These are phyloP conservation scores for Apiotrichum brassicae DNA, from an alignment of 1,284 basidiomycete species.

Conservation along the genomic window DNA sequence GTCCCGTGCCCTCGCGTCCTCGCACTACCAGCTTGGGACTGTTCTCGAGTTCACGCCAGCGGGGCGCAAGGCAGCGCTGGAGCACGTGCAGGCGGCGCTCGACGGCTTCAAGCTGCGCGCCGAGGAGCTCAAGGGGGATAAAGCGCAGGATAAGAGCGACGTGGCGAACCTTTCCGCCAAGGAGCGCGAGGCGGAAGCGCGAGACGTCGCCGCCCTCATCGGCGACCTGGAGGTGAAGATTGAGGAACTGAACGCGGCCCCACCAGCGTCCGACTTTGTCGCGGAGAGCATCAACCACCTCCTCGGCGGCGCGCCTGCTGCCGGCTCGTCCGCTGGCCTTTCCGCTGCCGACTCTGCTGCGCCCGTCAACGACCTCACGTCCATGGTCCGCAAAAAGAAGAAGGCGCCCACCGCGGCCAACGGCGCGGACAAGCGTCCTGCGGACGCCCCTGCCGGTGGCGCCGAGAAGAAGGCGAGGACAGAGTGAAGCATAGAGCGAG, in stretches of 20 bases:
- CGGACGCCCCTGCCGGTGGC: constrained; percentile 45
- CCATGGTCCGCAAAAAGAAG: constrained; percentile 73
- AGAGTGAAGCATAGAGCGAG: constrained; percentile 40
- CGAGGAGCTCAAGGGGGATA: constrained; percentile 52
- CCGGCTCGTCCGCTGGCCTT: constrained; percentile 3
- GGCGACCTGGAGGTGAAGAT: constrained; percentile 79
- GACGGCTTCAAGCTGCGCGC: constrained; percentile 66
- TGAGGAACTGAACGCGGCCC: constrained; percentile 75
- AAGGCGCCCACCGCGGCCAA: constrained; percentile 8
- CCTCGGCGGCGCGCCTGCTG: constrained; percentile 48
- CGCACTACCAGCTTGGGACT: constrained; percentile 82
- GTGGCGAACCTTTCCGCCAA: constrained; percentile 53
- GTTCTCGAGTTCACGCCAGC: constrained; percentile 72
- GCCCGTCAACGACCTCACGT: constrained; percentile 69
- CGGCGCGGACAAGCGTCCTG: constrained; percentile 17
- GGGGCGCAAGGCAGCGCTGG: constrained; percentile 67
- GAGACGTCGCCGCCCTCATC: constrained; percentile 66
- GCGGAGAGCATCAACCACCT: constrained; percentile 44
- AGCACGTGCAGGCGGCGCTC: constrained; percentile 68
- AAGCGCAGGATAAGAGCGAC: constrained; percentile 38
- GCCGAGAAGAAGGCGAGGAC: constrained; percentile 60
- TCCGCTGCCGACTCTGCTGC: constrained; percentile 37
- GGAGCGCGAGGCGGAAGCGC: constrained; percentile 67
- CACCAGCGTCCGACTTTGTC: constrained; percentile 53
- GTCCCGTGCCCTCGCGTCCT: constrained; percentile 79